Conservation (phyloP, 495 filamentous ascomycete species). For the Bombardia bombarda region DNA sequence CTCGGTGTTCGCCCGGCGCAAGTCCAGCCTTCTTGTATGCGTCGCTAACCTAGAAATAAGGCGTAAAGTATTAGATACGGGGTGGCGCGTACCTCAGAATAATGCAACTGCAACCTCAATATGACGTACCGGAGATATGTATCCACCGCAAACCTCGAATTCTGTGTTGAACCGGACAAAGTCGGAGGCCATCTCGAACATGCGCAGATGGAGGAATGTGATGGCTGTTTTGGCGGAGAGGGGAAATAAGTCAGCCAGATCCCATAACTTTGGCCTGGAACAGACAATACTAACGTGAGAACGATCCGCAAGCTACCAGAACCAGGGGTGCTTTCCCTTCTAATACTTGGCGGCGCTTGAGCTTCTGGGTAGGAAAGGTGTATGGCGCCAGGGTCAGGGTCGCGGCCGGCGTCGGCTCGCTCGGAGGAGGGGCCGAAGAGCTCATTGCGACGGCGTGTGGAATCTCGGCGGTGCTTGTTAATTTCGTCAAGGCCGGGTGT, state of each 20-base stretch:
- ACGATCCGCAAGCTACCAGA: conserved; percentile 85
- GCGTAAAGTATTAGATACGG: neutral
- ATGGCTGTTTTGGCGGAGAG: conserved; percentile 40
- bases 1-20: conserved; percentile 40
- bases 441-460: too few species aligned
- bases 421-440: conserved; percentile 2
- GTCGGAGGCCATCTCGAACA: conserved; percentile 89
- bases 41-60: conserved; percentile 41
- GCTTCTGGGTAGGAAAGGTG: conserved; percentile 61
- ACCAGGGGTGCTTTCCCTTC: conserved; percentile 68
- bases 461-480: too few species aligned
- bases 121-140: conserved; percentile 48
- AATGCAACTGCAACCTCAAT: neutral
- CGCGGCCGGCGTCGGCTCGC: neutral
- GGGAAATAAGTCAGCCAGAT: conserved; percentile 11
- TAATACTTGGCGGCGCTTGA: conserved; percentile 61
- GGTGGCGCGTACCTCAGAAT: neutral
- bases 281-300: conserved; percentile 52
- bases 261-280: too few species aligned
- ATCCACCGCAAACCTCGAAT: conserved; percentile 80
- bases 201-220: conserved; percentile 82
- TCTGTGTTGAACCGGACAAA: conserved; percentile 70
- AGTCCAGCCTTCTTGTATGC: conserved; percentile 89
- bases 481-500: too few species aligned
- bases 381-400: conserved; percentile 44